Evolutionary conservation across 1,284 basidiomycete genomes (phyloP), one percentile per base, ranked within the genome.

Genomic region (Puccinia sorghi): DNA sequence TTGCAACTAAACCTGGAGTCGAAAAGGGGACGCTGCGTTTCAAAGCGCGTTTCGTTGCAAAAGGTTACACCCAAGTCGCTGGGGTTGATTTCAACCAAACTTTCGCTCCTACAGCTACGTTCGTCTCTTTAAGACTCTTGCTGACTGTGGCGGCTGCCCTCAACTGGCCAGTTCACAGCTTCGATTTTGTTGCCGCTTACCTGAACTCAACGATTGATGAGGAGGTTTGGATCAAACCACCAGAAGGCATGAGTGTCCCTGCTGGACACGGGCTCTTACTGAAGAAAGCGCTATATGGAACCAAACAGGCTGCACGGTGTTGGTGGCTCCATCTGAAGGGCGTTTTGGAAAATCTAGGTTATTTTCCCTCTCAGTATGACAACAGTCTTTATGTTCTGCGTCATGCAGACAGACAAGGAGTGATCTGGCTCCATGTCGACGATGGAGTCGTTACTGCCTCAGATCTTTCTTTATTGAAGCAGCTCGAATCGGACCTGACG

Each of bases 251-350:
- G 46, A 13, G 3, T 22, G 17, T 52, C 11, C n/a, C 9, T 3
- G 1, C 50, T 32, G 27, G 22, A 2, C 9, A 54, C 1, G 25
- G 2, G 8, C 1, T 5, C 1, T 3, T 4, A 52, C 69, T 71
- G 7, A 52, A 71, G 46, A 54, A 71, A 39, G 69, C n/a, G 2
- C 32, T 71, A 4, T 71, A 71, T 71, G 41, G 43, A 5, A 71
- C 69, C 1, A 52, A 32, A 5, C 48, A 71, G 32, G 69, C 69
- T 2, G 69, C 50, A 1, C 1, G 46, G 3, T 71, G 69, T 25
- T 71, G 69, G 50, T 50, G 69, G 69, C 46, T 52, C 1, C 50
- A 71, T 32, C 27, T 71, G 3, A 56, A 54, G 5, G 32, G 25
- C 2, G 37, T 32, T 1, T 20, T 71, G 1, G 8, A 46, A 1